These are phyloP conservation scores for Rosa hybrid DNA, from an alignment of 331 rosid species.

Conservation along the genomic window DNA sequence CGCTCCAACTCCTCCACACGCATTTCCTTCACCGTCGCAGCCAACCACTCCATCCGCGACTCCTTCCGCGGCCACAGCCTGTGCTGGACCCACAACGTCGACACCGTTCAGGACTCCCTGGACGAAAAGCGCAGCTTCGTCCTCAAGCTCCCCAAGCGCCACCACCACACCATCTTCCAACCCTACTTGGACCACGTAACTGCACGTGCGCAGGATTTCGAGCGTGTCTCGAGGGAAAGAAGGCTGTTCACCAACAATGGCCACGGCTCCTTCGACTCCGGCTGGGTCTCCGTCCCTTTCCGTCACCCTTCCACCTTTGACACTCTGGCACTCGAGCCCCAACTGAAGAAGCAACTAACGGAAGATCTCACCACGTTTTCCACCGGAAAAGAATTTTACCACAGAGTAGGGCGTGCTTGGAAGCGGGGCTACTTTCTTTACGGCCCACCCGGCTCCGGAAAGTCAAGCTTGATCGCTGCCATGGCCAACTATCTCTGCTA, in stretches of 20 bases:
- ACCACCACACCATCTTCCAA: slow-evolving; percentile 57
- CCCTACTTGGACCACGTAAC: slow-evolving; percentile 66
- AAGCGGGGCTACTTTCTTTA: slow-evolving; percentile 79
- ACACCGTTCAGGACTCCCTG: slow-evolving; percentile 74
- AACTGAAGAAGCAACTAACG: slow-evolving; percentile 61
- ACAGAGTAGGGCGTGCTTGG: slow-evolving; percentile 88
- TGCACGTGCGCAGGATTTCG: slow-evolving; percentile 69
- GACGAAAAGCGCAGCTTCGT: slow-evolving; percentile 84
- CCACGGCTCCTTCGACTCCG: slow-evolving; percentile 67
- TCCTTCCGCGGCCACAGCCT: slow-evolving; percentile 49
- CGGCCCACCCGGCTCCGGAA: slow-evolving; percentile 91
- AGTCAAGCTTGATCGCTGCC: slow-evolving; percentile 84
- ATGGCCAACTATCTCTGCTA: slow-evolving; percentile 88
- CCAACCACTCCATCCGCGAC: slow-evolving; percentile 80
- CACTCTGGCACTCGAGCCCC: slow-evolving; percentile 68
- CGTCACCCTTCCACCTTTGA: slow-evolving; percentile 86
- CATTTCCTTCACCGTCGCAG: slow-evolving; percentile 72
- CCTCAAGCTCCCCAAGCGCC: slow-evolving; percentile 78
- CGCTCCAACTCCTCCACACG: slow-evolving; percentile 78
- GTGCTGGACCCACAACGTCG: slow-evolving; percentile 86
- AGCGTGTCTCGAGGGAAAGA: slow-evolving; percentile 74
- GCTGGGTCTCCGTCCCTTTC: slow-evolving; percentile 91
- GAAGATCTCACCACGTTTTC: slow-evolving; percentile 63
- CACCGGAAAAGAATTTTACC: slow-evolving; percentile 65
- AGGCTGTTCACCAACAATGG: slow-evolving; percentile 80